Base-by-base conservation (phyloP, 2,329 filamentous ascomycete species). In the Fusarium sp. region DNA sequence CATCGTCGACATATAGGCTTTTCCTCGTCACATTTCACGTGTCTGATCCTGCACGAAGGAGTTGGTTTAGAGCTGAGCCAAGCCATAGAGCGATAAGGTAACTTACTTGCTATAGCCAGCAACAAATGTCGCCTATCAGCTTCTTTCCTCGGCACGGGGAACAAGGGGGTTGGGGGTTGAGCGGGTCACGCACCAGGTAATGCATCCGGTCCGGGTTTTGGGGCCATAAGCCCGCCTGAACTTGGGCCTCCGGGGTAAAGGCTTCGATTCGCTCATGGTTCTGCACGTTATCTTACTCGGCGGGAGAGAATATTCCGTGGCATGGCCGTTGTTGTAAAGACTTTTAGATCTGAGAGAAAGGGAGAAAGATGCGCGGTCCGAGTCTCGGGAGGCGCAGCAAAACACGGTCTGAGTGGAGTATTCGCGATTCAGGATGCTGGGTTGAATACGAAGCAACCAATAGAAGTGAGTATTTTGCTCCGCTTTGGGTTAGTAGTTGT, bases 11-110 rank as follows among this genome's bases (percentile, higher is more conserved):
- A 78, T 0, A 66, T 68, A 8, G 76, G 77, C 18, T 78, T 79
- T 22, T 72, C 67, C 45, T 80, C 79, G 52, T 80, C 79, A 47
- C 79, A 80, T 33, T 78, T 78, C 29, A 75, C 45, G 29, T 76
- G 76, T 8, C 77, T 72, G 27, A 74, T 68, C 63, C 76, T 78
- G 6, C 33, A 31, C 18, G 9, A 18, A 31, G 14, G 57, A 42
- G 27, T 20, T 14, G 14, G 50, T 65, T 65, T 70, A 65, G 25
- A 18, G 18, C 2, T 31, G n/a, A 33, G 45, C 25, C 10, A 47
- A 18, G 36, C 22, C 9, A 29, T 3, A 33, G 1, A 62, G 18
- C 18, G 5, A 7, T 22, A 22, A 1, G 40, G 27, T 14, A 16
- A 64, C 65, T 54, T 63, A 71, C 68, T 71, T 71, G 68, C 68